Base-by-base conservation (phyloP, 179 eudicot species). In the Heliamphora pulchella region DNA sequence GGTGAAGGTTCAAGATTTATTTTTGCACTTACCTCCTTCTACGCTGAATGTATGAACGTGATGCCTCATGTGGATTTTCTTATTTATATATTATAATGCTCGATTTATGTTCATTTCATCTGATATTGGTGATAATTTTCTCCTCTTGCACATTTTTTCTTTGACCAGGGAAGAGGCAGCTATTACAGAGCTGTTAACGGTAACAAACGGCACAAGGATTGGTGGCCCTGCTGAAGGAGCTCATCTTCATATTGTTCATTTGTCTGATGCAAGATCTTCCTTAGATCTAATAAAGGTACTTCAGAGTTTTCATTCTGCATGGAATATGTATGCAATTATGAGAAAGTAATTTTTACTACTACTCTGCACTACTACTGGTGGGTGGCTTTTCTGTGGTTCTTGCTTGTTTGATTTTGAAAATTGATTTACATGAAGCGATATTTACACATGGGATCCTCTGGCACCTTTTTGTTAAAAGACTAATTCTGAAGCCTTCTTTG, bases 181-280 rank as follows among this genome's bases (percentile, higher is more conserved):
- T 18, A 90, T 96, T 66, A 90, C 82, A 85, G 89, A 90, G 85
- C 96, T 96, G 20, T 79, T 96, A 82, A 85, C 89, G 6, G 88
- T 92, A 14, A 81, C 92, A 62, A 90, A 83, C 81, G 85, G 86
- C 78, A 96, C 97, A 15, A 87, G 90, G 83, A 69, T 58, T 55
- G 97, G 99, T 67, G 98, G 93, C 54, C 82, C 90, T 85, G 87
- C 94, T 80, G 99, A 92, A 80, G 99, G 99, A 71, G 99, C 98
- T 79, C 99, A 96, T 89, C 94, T 96, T 84, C 99, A 96, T 85
- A 79, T 94, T 76, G 99, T 94, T 78, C 99, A 96, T 84, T 87
- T 96, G 64, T 88, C 98, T 51, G 98, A 96, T 90, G 89, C 99
- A 47, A 82, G 88, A 76, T 70, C 94, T 84, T 94, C 99, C 61